phyloP scores from a whole-genome alignment of 495 filamentous ascomycete genomes.

The Paragyromitra xinjiangensis region DNA sequence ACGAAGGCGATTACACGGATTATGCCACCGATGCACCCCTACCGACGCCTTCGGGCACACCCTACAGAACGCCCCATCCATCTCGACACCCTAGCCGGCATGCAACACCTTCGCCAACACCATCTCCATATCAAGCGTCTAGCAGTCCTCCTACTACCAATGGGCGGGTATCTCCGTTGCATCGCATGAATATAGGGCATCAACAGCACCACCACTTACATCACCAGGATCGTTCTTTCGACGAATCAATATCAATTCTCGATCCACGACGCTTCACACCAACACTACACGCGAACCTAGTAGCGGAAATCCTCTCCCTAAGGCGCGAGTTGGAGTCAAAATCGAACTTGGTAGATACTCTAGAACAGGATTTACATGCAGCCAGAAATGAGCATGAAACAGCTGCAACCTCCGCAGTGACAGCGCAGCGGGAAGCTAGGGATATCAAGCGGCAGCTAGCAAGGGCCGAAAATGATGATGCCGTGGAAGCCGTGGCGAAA shows the following conservation, averaged over 20 bases:
- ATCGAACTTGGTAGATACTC: slow-evolving; percentile 77
- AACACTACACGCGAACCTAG: slow-evolving; percentile 90
- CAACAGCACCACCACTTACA: slow-evolving; percentile 52
- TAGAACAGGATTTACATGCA: slow-evolving; percentile 78
- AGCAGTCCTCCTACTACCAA: slow-evolving; percentile 61
- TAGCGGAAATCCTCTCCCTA: slow-evolving; percentile 89
- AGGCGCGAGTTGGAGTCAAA: slow-evolving; percentile 90
- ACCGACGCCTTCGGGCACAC: slow-evolving; percentile 53
- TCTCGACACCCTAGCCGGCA: slow-evolving; percentile 65
- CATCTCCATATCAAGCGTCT: slow-evolving; percentile 70
- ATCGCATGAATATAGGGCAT: slow-evolving; percentile 60
- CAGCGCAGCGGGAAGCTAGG: slow-evolving; percentile 75
- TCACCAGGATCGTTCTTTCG: slow-evolving; percentile 68
- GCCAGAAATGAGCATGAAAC: slow-evolving; percentile 77
- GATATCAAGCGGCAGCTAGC: slow-evolving; percentile 85
- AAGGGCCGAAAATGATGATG: slow-evolving; percentile 85
- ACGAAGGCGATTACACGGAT: slow-evolving; percentile 55
- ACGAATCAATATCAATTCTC: slow-evolving; percentile 79
- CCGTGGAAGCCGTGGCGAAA: slow-evolving; percentile 78
- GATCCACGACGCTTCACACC: slow-evolving; percentile 94
- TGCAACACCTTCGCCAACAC: slow-evolving; percentile 69
- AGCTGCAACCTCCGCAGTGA: slow-evolving; percentile 67
- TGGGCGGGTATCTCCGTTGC: slow-evolving; percentile 55
- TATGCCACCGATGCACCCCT: slow-evolving; percentile 57
- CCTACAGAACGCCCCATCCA: slow-evolving; percentile 57